These are phyloP conservation scores for Effrenium voratum DNA, from an alignment of 73 alveolate genomes.

Conservation along the genomic window DNA sequence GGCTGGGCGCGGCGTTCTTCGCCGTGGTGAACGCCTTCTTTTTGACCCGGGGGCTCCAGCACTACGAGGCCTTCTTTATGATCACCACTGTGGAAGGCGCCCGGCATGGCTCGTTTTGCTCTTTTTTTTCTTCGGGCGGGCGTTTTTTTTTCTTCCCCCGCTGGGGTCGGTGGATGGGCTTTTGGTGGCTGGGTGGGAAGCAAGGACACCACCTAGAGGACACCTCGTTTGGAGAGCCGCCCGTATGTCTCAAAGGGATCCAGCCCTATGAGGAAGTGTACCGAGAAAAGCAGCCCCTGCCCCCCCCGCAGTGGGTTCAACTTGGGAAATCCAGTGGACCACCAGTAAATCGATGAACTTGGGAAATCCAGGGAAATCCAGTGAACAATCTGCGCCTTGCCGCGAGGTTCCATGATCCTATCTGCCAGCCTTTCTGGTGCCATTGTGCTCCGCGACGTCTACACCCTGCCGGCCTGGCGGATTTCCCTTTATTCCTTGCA, in stretches of 20 bases:
- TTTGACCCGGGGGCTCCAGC: constrained; percentile 74
- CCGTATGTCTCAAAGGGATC: too few species aligned
- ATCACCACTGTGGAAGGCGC: constrained; percentile 74
- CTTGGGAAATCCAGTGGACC: neutral
- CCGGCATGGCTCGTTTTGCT: too few species aligned
- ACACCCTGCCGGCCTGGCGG: constrained; percentile 55
- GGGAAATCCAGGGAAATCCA: neutral
- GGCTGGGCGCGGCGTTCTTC: constrained; percentile 89
- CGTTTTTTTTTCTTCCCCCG: too few species aligned
- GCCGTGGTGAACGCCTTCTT: constrained; percentile 56
- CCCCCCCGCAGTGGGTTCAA: neutral
- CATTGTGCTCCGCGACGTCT: constrained; percentile 69
- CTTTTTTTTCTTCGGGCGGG: too few species aligned
- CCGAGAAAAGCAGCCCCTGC: too few species aligned
- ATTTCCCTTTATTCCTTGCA: constrained; percentile 39
- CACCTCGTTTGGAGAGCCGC: too few species aligned
- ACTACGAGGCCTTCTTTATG: constrained; percentile 86
- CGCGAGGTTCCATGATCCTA: constrained; percentile 45
- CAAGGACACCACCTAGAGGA: too few species aligned
- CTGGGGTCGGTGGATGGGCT: too few species aligned
- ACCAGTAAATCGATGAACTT: neutral
- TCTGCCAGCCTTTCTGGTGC: constrained; percentile 92
- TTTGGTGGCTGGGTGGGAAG: too few species aligned
- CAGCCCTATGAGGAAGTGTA: too few species aligned
- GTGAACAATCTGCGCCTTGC: neutral